Base-by-base conservation (phyloP, 768 basidiomycete species). In the Hydnum rufescens region DNA sequence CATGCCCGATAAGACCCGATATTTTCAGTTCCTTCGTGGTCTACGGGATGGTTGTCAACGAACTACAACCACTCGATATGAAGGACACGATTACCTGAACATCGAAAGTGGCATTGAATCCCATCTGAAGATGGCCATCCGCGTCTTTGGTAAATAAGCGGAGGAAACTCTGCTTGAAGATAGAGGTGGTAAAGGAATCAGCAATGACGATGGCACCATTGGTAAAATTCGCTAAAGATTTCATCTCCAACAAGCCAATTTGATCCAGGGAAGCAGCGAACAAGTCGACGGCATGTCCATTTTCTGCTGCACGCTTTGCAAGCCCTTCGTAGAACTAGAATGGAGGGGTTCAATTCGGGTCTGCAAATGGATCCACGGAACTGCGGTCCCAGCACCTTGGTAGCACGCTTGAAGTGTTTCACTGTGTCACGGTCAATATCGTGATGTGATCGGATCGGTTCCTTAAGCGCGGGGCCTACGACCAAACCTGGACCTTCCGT, bases 1-100 rank as follows among this genome's bases (percentile, higher is more conserved):
- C 92, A 61, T 97, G 93, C 2, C 92, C 92, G 58, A 97, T 99
- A 44, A 99, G 74, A 28, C 95, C 95, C 5, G 95, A 97, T 4
- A 99, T 89, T 64, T 92, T 96, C 57, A 99, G 75, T 63, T 99
- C 95, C 70, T 97, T 99, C 29, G 95, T 97, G 0, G 93, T 95
- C 87, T 96, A 31, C 31, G 3, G 1, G 28, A 22, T n/a, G 43
- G 32, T n/a, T n/a, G n/a, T n/a, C n/a, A n/a, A n/a, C n/a, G n/a
- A 42, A 30, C 26, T 25, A 4, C 5, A 51, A 32, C 5, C 8
- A 5, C 4, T 5, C 2, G 44, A 18, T 3, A 51, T 26, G 5
- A 16, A 6, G 42, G 25, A 51, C 16, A n/a, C 2, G 5, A 3
- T 3, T n/a, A 87, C 88, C 76, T 92, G 84, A 25, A 99, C 93